Base-by-base conservation (phyloP, 106 monocot species). In the Iris macrosiphon region DNA sequence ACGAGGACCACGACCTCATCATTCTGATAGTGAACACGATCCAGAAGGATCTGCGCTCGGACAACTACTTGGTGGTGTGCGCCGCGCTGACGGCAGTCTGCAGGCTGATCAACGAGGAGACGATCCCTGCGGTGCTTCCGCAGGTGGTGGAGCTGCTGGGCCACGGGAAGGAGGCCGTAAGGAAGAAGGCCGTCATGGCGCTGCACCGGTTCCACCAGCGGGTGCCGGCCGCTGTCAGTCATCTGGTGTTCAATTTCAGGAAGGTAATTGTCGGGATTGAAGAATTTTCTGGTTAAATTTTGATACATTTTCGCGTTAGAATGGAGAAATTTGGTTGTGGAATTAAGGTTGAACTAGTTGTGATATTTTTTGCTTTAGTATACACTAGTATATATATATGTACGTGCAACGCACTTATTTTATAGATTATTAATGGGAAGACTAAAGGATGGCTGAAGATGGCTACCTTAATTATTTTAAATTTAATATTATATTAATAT, bases 161-260 rank as follows among this genome's bases (percentile, higher is more conserved):
- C 17, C 98, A 98, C 37, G 75, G 74, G 19, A 98, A 91, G 80
- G 98, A 98, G 64, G 67, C 87, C 4, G 91, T 98, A 1, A 59
- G 91, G 69, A 91, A 87, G 87, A 91, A 96, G 75, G 91, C 98
- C 1, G 75, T 98, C 18, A 91, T 98, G 98, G 91, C 98, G 10
- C 72, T 98, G 14, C 98, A 98, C 45, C 66, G 98, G 23, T 98
- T 98, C 72, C 68, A 98, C 47, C 98, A 87, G 72, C 73, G 70
- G 27, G 55, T 91, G 0, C 87, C 98, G 0, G 29, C 72, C 1
- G 64, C 79, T 0, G 87, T 98, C 13, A 34, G 72, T 1, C 98
- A 98, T 63, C 75, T 98, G 16, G 29, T 84, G 49, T 76, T 78
- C 49, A 78, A 91, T 64, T 98, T 98, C 61, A 60, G 77, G 61